Percentiles rank a stretch among this genome's conserved stretches.
These are phyloP conservation scores for Drechslerella stenobrocha DNA, from an alignment of 2,329 filamentous ascomycete genomes.

Conservation along the genomic window DNA sequence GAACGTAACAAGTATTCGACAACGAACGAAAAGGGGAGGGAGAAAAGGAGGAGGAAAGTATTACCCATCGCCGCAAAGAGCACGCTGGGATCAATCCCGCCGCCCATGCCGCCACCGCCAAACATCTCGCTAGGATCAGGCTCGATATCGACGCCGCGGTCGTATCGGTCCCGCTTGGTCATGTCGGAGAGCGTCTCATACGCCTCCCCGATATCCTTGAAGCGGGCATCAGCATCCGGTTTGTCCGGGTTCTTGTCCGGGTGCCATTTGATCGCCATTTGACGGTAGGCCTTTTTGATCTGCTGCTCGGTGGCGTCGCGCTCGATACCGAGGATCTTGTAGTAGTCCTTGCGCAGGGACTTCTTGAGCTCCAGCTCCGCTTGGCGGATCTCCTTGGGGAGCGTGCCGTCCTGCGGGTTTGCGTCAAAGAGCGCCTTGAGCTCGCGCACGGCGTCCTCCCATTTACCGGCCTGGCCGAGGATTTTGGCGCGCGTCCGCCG, in stretches of 20 bases:
- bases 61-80: constrained; percentile 46
- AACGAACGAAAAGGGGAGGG: no score
- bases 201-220: constrained; percentile 97
- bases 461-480: constrained; percentile 78
- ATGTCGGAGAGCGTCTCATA: constrained; percentile 94
- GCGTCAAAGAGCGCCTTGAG: constrained; percentile 83
- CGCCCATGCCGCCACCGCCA: constrained; percentile 34
- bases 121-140: constrained; percentile 42
- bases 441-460: constrained; percentile 88
- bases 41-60: no score
- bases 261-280: constrained; percentile 89
- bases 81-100: constrained; percentile 46
- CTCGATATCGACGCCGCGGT: constrained; percentile 16
- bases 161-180: constrained; percentile 66
- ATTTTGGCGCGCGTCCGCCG: constrained; percentile 93
- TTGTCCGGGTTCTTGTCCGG: constrained; percentile 97
- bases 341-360: constrained; percentile 95
- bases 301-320: constrained; percentile 82
- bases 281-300: constrained; percentile 97
- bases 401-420: constrained; percentile 77
- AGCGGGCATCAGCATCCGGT: constrained; percentile 78
- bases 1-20: no score
- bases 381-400: constrained; percentile 81
- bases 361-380: constrained; percentile 97
- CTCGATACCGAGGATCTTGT: constrained; percentile 88